Conservation (phyloP, 2,329 filamentous ascomycete genomes). For the Colletotrichum lindemuthianum region DNA sequence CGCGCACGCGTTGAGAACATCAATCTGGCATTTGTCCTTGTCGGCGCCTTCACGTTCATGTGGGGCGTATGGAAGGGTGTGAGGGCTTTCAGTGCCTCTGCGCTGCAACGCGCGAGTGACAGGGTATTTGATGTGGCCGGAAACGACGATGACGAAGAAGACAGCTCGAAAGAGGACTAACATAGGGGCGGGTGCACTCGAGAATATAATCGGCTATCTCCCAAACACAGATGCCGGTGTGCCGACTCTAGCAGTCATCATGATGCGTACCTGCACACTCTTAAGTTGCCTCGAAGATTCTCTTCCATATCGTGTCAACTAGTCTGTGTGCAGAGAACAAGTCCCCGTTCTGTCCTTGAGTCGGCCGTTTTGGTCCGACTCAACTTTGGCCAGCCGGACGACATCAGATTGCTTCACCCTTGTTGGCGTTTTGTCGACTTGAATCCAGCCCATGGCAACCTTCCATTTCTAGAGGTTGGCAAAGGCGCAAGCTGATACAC, state of each 20-base stretch:
- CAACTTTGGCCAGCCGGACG: slow-evolving; percentile 37
- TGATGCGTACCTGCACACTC: slow-evolving; percentile 76
- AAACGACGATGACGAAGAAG: slow-evolving; percentile 65
- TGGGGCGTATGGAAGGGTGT: slow-evolving; percentile 88
- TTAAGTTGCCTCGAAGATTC: slow-evolving; percentile 91
- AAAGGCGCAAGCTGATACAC: slow-evolving; percentile 35
- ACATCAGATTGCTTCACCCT: slow-evolving; percentile 30
- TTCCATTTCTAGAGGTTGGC: slow-evolving; percentile 21
- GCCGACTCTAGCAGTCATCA: slow-evolving; percentile 13
- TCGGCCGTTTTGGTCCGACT: slow-evolving; percentile 62
- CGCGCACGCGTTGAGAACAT: slow-evolving; percentile 82
- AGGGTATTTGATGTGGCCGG: slow-evolving; percentile 83
- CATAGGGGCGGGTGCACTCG: slow-evolving; percentile 16
- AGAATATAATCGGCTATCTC: slow-evolving; percentile 27
- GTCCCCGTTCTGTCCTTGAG: slow-evolving; percentile 55
- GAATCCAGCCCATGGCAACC: slow-evolving; percentile 21
- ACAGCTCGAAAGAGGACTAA: slow-evolving; percentile 49
- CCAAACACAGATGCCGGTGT: slow-evolving; percentile 29
- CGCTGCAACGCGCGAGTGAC: slow-evolving; percentile 82
- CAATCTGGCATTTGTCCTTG: slow-evolving; percentile 80
- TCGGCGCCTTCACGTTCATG: slow-evolving; percentile 84
- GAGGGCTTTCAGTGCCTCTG: slow-evolving; percentile 74
- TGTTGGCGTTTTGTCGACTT: slow-evolving; percentile 22
- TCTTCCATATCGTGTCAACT: slow-evolving; percentile 88
- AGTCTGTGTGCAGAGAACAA: slow-evolving; percentile 95